phyloP scores from a whole-genome alignment of 768 basidiomycete species.

The Leucogyrophana mollusca region DNA sequence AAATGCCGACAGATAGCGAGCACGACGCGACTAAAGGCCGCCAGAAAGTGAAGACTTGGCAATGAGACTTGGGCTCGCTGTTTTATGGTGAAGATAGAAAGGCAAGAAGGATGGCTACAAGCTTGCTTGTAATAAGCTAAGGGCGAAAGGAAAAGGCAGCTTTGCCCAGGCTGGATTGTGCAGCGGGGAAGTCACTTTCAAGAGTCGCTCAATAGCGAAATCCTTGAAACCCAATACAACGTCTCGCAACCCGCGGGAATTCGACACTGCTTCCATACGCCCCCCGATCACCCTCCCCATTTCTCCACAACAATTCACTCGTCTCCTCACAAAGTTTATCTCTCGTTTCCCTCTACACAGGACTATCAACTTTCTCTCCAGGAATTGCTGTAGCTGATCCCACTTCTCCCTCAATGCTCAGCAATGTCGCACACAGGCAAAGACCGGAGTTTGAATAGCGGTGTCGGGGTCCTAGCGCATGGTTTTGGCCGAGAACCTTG shows the following conservation, averaged over 20 bases:
- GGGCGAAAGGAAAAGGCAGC: conserved; percentile 22
- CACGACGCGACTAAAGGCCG: conserved; percentile 29
- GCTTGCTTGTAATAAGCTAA: conserved; percentile 19
- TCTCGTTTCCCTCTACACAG: background rate
- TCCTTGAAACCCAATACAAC: conserved; percentile 25
- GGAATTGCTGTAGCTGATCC: background rate
- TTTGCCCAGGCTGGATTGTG: conserved; percentile 21
- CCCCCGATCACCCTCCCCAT: conserved; percentile 4
- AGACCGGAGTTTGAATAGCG: conserved; percentile 28
- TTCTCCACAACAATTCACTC: background rate
- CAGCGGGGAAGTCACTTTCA: conserved; percentile 25
- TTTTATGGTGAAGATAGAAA: conserved; percentile 11
- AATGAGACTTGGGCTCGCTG: conserved; percentile 18
- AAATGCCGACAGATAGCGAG: conserved; percentile 36
- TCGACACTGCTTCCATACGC: conserved; percentile 21
- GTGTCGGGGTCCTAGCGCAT: conserved; percentile 25
- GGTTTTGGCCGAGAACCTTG: conserved; percentile 4
- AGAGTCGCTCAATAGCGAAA: conserved; percentile 28
- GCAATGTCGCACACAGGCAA: conserved; percentile 6
- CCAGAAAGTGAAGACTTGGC: conserved; percentile 18
- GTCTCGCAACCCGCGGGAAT: conserved; percentile 28
- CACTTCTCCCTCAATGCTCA: conserved; percentile 2
- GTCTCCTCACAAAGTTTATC: background rate
- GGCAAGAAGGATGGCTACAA: conserved; percentile 19
- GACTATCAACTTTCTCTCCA: background rate